A percentile compares a stretch with the other conserved stretches of the same genome.
These are phyloP conservation scores for Cytospora piceae DNA, from an alignment of 2,329 filamentous ascomycete genomes.

Conservation along the genomic window DNA sequence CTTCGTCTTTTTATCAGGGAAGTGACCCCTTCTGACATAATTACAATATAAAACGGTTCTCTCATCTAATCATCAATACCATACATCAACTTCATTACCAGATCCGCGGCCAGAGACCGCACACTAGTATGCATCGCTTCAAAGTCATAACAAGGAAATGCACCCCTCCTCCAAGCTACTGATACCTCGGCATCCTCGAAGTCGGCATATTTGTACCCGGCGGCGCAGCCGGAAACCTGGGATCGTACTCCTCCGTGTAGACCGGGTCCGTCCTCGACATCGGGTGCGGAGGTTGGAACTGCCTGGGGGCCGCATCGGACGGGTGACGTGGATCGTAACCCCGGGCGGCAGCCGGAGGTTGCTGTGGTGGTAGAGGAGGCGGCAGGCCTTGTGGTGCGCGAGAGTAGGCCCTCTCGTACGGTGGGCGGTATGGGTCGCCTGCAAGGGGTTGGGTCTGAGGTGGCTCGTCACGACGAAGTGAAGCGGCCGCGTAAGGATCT, in stretches of 20 bases:
- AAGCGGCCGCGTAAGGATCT: conserved; percentile 3
- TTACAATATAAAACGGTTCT: not conserved
- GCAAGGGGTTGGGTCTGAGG: not conserved
- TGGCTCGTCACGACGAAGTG: conserved; percentile 25
- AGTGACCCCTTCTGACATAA: not conserved
- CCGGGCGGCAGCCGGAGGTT: conserved; percentile 1
- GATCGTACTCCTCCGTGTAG: conserved; percentile 50
- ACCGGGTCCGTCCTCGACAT: conserved; percentile 28
- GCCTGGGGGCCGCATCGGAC: conserved; percentile 18
- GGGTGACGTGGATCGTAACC: conserved; percentile 31
- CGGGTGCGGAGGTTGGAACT: conserved; percentile 20
- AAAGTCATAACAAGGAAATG: not conserved
- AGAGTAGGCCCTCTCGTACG: conserved; percentile 23
- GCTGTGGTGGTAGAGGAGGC: conserved; percentile 5
- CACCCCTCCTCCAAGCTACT: conserved; percentile 1
- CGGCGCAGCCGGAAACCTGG: conserved; percentile 43
- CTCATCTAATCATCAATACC: not conserved
- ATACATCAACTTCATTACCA: not conserved
- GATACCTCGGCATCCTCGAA: conserved; percentile 23
- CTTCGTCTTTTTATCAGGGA: not conserved
- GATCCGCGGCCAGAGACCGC: not conserved
- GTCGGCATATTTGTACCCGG: conserved; percentile 26
- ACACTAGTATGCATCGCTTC: not conserved
- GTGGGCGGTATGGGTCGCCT: conserved; percentile 20
- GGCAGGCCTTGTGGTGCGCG: conserved; percentile 18